A percentile compares a stretch with the other conserved stretches of the same genome.
Conservation (phyloP, 2,329 filamentous ascomycete species). For the Colletotrichum noveboracense region DNA sequence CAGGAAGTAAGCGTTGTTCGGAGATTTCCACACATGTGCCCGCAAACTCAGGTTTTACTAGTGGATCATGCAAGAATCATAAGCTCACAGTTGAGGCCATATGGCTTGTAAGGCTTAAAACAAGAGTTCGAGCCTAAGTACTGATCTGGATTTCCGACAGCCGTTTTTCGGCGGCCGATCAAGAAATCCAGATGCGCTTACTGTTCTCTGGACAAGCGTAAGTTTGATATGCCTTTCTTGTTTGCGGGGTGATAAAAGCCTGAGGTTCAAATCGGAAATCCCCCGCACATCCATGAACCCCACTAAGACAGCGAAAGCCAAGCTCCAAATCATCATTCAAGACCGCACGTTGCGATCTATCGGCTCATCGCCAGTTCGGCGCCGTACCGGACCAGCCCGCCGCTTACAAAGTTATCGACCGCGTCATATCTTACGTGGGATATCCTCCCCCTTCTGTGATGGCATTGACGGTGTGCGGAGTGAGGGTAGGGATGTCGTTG, state of each 20-base stretch:
- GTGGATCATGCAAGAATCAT: background rate
- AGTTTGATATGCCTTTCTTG: background rate
- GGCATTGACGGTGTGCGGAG: background rate
- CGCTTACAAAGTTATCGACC: background rate
- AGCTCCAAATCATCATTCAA: background rate
- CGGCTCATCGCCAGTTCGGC: background rate
- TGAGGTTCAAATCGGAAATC: background rate
- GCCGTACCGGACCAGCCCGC: background rate
- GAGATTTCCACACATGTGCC: background rate
- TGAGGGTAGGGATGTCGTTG: background rate
- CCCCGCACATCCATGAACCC: background rate
- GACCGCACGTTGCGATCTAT: background rate
- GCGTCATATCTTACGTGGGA: background rate
- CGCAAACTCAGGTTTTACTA: background rate
- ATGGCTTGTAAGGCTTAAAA: background rate
- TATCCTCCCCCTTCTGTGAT: background rate
- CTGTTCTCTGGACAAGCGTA: background rate
- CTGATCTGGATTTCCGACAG: background rate
- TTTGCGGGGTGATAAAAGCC: background rate
- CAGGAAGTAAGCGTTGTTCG: background rate
- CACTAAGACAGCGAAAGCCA: background rate
- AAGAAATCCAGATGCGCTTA: background rate
- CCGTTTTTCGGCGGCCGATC: background rate
- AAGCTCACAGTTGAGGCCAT: background rate
- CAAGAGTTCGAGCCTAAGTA: background rate